A percentile compares a stretch with the other conserved stretches of the same genome.
Conservation (phyloP, 2,329 filamentous ascomycete genomes). For the Onygena corvina region DNA sequence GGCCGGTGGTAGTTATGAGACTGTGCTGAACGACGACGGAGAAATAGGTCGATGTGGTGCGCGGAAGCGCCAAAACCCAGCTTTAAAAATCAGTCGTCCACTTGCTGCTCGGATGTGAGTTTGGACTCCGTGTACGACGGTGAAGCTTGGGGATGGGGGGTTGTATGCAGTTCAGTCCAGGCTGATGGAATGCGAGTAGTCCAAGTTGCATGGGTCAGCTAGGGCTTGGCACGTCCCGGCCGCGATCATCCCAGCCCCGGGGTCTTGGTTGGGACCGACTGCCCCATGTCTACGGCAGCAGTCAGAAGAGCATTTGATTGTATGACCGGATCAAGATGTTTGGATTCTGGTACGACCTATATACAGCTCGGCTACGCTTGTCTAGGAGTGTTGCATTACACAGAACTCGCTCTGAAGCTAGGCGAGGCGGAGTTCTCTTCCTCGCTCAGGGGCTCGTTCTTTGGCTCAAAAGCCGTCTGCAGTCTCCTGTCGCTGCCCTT, state of each 20-base stretch:
- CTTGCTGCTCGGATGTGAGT: neutral
- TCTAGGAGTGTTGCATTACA: neutral
- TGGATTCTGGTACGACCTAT: neutral
- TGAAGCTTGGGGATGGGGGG: neutral
- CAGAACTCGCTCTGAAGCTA: conserved; percentile 6
- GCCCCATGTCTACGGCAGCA: no score
- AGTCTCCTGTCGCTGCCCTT: neutral
- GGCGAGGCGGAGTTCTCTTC: conserved; percentile 1
- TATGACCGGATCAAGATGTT: no score
- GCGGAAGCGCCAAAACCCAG: no score
- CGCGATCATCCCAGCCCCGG: no score
- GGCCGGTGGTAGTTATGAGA: neutral
- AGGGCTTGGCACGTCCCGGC: neutral
- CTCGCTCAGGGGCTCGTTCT: conserved; percentile 2
- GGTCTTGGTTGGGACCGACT: no score
- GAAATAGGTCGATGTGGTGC: neutral
- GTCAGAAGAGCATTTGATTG: no score
- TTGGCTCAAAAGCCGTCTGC: neutral
- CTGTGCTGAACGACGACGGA: no score
- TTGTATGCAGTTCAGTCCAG: neutral
- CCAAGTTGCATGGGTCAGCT: neutral
- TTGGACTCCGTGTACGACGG: neutral
- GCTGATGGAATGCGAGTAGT: neutral
- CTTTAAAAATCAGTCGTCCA: no score
- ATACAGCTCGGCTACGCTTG: neutral